Conservation (phyloP, 768 basidiomycete genomes). For the Pleurotus platypus region DNA sequence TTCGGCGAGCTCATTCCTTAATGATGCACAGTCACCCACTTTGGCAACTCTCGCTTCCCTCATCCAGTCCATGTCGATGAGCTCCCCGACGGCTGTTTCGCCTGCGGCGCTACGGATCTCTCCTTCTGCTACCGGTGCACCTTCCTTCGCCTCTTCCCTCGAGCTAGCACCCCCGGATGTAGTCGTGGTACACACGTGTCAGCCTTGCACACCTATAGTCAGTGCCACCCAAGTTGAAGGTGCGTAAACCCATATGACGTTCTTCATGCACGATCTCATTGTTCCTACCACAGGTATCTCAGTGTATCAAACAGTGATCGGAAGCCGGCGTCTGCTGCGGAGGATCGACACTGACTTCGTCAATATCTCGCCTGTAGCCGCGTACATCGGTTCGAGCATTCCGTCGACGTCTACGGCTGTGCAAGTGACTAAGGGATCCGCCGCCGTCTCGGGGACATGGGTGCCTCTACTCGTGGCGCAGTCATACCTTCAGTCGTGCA, state of each 20-base stretch:
- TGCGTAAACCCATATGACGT: constrained; percentile 23
- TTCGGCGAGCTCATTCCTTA: background rate
- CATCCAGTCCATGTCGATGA: constrained; percentile 38
- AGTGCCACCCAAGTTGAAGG: constrained; percentile 71
- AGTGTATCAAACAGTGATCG: constrained; percentile 68
- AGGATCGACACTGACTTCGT: constrained; percentile 80
- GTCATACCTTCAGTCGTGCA: constrained; percentile 46
- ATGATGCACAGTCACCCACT: constrained; percentile 18
- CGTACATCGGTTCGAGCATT: constrained; percentile 37
- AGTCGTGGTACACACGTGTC: constrained; percentile 61
- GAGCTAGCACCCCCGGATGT: constrained; percentile 27
- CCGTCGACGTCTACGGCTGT: constrained; percentile 44
- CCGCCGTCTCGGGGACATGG: constrained; percentile 62
- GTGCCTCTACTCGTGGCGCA: constrained; percentile 60
- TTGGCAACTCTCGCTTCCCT: constrained; percentile 27
- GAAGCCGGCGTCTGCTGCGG: constrained; percentile 53
- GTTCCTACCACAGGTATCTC: constrained; percentile 50
- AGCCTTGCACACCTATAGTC: constrained; percentile 59
- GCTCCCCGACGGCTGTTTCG: constrained; percentile 26
- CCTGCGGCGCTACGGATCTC: constrained; percentile 24
- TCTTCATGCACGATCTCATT: background rate
- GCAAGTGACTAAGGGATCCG: constrained; percentile 48
- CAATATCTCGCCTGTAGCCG: constrained; percentile 59
- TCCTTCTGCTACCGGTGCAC: constrained; percentile 31
- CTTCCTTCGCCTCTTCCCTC: constrained; percentile 21